phyloP scores from a whole-genome alignment of 2,329 filamentous ascomycete genomes.

The Sporothrix brunneoviolacea region DNA sequence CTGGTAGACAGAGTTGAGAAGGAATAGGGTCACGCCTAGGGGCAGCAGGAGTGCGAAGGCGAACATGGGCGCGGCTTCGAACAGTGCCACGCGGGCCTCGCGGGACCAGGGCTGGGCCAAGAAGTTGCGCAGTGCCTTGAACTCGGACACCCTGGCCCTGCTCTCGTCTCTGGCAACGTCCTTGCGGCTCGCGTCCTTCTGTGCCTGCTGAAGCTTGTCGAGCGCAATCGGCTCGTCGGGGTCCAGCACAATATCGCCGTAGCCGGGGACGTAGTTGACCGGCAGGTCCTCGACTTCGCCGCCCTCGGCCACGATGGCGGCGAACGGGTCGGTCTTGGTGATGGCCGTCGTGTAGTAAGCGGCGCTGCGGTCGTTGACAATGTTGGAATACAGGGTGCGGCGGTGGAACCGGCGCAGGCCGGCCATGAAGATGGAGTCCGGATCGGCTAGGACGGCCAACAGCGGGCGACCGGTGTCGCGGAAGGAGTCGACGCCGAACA shows the following conservation, averaged over 20 bases:
- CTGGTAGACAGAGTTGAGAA: conserved; percentile 71
- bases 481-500: conserved; percentile 83
- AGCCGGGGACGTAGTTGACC: conserved; percentile 67
- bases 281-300: conserved; percentile 56
- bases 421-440: conserved; percentile 76
- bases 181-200: background rate
- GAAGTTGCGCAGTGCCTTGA: conserved; percentile 10
- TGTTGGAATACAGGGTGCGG: conserved; percentile 75
- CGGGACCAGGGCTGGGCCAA: conserved; percentile 14
- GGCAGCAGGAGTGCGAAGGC: conserved; percentile 66
- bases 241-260: conserved; percentile 70
- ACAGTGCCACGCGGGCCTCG: conserved; percentile 11
- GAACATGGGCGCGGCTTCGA: conserved; percentile 40
- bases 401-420: conserved; percentile 70
- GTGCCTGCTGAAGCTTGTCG: background rate
- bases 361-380: conserved; percentile 76
- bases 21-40: conserved; percentile 62
- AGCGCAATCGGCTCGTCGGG: conserved; percentile 47
- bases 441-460: conserved; percentile 74
- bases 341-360: conserved; percentile 80
- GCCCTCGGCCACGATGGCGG: conserved; percentile 19
- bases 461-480: conserved; percentile 75
- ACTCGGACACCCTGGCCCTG: background rate
- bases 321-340: conserved; percentile 69
- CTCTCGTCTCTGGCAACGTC: conserved; percentile 3